Evolutionary conservation across 1,284 basidiomycete genomes (phyloP).

Genomic region (Marasmius tenuissimus): DNA sequence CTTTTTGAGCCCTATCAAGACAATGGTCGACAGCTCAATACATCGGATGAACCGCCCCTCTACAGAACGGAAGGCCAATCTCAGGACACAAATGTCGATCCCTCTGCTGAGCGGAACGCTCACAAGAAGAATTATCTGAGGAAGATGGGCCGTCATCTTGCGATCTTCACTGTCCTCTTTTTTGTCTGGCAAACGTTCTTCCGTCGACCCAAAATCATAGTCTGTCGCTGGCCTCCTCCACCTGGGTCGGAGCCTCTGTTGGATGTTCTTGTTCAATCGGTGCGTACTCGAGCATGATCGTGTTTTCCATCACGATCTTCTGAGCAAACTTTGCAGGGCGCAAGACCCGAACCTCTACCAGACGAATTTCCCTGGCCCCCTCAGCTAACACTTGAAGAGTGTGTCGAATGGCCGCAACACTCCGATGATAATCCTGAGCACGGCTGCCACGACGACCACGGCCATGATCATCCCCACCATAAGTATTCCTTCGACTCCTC

Average conservation of each 20-base stretch:
- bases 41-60: not conserved
- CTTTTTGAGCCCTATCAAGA: not conserved
- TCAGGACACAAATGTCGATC: not conserved
- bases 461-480: no score
- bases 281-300: not conserved
- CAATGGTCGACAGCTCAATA: not conserved
- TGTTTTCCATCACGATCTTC: no score
- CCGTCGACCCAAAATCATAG: no score
- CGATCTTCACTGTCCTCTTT: no score
- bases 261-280: not conserved
- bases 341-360: not conserved
- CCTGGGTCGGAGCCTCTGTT: no score
- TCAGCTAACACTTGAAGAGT: slow-evolving; percentile 4
- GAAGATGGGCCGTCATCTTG: no score
- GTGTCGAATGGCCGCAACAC: slow-evolving; percentile 9
- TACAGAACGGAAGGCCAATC: not conserved
- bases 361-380: slow-evolving; percentile 1
- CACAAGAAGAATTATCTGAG: not conserved
- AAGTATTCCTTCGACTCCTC: not conserved
- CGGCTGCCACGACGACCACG: not conserved
- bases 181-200: no score
- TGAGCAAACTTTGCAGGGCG: not conserved
- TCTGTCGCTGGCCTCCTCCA: no score
- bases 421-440: not conserved
- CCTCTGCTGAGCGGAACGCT: not conserved